A percentile compares a stretch with the other conserved stretches of the same genome.
Evolutionary conservation across 2,329 filamentous ascomycete genomes (phyloP).

Genomic region (Neocucurbitaria cava): DNA sequence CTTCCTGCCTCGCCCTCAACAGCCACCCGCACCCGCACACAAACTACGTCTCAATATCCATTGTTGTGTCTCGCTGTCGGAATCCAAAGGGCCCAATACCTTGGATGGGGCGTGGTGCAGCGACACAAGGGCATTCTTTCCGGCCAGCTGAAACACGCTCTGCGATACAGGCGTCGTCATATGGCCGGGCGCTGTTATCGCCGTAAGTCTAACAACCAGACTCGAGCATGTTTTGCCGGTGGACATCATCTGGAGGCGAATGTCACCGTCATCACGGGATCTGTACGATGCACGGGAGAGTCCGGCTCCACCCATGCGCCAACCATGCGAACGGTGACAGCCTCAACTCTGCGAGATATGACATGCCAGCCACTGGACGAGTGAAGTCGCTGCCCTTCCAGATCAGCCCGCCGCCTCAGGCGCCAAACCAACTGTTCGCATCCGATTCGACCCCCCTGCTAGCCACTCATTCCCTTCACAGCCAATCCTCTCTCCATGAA

Average conservation of each 20-base stretch:
- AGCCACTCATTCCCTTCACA: constrained; percentile 7
- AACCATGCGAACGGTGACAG: constrained; percentile 45
- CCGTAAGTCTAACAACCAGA: constrained; percentile 4
- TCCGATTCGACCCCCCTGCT: constrained; percentile 33
- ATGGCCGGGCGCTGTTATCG: constrained; percentile 25
- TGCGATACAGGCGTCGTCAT: constrained; percentile 20
- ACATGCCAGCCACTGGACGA: constrained; percentile 30
- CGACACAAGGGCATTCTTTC: constrained; percentile 31
- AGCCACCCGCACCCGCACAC: constrained; percentile 33
- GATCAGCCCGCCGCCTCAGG: constrained; percentile 37
- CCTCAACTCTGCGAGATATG: constrained; percentile 25
- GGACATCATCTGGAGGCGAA: not conserved
- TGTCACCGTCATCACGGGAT: constrained; percentile 33
- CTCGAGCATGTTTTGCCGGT: not conserved
- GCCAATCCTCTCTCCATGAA: constrained; percentile 13
- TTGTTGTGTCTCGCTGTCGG: constrained; percentile 29
- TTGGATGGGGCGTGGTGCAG: constrained; percentile 30
- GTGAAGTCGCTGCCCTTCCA: constrained; percentile 6
- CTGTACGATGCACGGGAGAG: constrained; percentile 30
- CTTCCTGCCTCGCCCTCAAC: constrained; percentile 31
- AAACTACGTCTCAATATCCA: constrained; percentile 18
- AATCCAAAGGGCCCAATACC: constrained; percentile 30
- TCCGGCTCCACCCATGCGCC: constrained; percentile 30
- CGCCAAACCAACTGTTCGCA: constrained; percentile 47
- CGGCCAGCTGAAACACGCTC: constrained; percentile 40